Base-by-base conservation (phyloP, 2,329 filamentous ascomycete genomes). In the Colletotrichum filicis region DNA sequence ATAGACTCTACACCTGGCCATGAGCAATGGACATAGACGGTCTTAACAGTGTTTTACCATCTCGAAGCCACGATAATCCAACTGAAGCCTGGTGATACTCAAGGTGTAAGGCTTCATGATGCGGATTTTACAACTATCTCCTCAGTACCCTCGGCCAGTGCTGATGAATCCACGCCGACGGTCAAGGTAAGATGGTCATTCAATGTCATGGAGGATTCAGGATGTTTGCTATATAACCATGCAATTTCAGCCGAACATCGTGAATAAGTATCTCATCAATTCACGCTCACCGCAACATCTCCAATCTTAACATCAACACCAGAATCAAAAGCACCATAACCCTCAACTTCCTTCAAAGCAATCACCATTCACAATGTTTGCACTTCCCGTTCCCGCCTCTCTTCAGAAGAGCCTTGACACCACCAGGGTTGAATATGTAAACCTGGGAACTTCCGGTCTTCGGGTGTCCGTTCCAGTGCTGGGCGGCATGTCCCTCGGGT, bases 361-460 rank as follows among this genome's bases (percentile, higher is more conserved):
- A 12, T 4, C 8, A 2, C 8, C 1, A 35, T 2, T 11, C 12
- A 56, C 26, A 46, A 73, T 73, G 70, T 49, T 66, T 52, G 46
- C 56, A 6, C 60, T 60, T 1, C 16, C 65, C 14, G 7, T 69
- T 16, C 69, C 69, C n/a, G 30, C 59, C 4, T 64, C 66, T 60
- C 60, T 73, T 35, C 60, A 73, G 14, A 65, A 65, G 55, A 70
- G 70, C 26, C 49, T 83, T 22, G 79, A 82, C 61, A 74, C 74
- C 53, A 76, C 83, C 75, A 87, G 87, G 76, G 82, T 80, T 71
- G 84, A 68, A 65, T 88, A 87, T 76, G 82, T 84, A 76, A 82
- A 85, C 63, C 83, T 75, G 5, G 74, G 74, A 19, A 24, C 24
- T 3, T 75, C 74, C 12, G 74, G 74, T 5, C 74, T 75, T 8